Conservation (phyloP, 2,329 filamentous ascomycete species). For the Fusarium sp. region DNA sequence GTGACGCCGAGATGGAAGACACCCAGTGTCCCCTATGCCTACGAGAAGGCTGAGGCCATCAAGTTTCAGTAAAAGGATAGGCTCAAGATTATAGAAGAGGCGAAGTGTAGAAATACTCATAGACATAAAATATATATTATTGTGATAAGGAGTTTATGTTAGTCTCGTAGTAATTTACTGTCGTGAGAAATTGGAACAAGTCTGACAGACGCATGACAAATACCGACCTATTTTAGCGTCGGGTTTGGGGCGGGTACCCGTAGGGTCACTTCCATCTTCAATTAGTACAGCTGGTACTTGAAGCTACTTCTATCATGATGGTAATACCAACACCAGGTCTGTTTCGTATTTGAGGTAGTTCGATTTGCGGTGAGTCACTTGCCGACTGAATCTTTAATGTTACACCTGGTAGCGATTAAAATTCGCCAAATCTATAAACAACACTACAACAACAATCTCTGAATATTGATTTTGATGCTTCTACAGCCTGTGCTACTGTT, state of each 20-base stretch:
- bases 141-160: rapidly evolving
- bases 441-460: not conserved
- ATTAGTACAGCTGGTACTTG: rapidly evolving
- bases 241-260: not conserved
- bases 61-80: not conserved
- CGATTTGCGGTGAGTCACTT: not conserved
- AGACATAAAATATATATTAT: no score
- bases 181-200: rapidly evolving
- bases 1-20: slow-evolving; percentile 11
- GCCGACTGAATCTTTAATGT: not conserved
- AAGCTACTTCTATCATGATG: not conserved
- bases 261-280: rapidly evolving
- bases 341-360: not conserved
- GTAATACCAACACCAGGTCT: not conserved
- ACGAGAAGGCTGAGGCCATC: slow-evolving; percentile 12
- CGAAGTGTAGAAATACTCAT: not conserved
- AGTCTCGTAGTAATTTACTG: not conserved
- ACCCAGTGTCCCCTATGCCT: slow-evolving; percentile 19
- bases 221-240: not conserved
- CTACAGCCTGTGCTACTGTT: rapidly evolving
- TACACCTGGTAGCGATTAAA: not conserved
- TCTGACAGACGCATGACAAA: not conserved
- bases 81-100: rapidly evolving
- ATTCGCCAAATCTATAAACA: rapidly evolving
- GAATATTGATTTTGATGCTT: not conserved